phyloP scores from a whole-genome alignment of 139 green algal species.

The Chloropicon primus region DNA sequence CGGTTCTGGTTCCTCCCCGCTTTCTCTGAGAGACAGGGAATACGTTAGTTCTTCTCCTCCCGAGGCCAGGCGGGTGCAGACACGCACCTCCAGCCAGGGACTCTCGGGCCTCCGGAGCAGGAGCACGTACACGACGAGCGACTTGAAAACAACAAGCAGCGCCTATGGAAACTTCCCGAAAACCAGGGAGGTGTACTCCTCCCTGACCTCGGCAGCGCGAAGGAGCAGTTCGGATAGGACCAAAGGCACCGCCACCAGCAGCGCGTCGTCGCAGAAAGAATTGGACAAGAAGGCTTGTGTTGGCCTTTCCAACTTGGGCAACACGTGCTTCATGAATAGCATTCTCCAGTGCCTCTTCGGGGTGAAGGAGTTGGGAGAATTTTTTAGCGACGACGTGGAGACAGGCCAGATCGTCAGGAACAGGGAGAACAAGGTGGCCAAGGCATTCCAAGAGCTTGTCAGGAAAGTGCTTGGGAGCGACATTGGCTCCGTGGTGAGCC shows the following conservation, averaged over 20 bases:
- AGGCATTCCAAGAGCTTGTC: neutral
- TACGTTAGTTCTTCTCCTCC: too few species aligned
- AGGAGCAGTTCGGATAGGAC: too few species aligned
- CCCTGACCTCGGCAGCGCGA: too few species aligned
- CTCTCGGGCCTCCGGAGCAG: neutral
- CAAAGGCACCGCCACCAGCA: too few species aligned
- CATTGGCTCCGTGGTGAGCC: neutral
- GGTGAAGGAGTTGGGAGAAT: neutral
- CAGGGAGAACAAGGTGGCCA: neutral
- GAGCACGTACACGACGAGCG: neutral
- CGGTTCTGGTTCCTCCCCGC: too few species aligned
- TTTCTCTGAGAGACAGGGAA: too few species aligned
- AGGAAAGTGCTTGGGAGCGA: neutral
- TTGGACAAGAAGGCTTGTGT: neutral
- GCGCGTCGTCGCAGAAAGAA: too few species aligned
- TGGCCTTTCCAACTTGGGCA: conserved; percentile 85
- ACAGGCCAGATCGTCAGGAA: neutral
- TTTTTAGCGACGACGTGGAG: neutral
- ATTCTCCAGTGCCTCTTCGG: conserved; percentile 64
- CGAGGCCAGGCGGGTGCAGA: too few species aligned
- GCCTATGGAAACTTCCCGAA: neutral
- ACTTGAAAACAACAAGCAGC: neutral
- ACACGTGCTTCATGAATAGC: conserved; percentile 95
- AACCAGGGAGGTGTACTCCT: too few species aligned
- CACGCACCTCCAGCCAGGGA: neutral